These are phyloP conservation scores for Sicyos baderoa DNA, from an alignment of 306 rosid genomes.

Conservation along the genomic window DNA sequence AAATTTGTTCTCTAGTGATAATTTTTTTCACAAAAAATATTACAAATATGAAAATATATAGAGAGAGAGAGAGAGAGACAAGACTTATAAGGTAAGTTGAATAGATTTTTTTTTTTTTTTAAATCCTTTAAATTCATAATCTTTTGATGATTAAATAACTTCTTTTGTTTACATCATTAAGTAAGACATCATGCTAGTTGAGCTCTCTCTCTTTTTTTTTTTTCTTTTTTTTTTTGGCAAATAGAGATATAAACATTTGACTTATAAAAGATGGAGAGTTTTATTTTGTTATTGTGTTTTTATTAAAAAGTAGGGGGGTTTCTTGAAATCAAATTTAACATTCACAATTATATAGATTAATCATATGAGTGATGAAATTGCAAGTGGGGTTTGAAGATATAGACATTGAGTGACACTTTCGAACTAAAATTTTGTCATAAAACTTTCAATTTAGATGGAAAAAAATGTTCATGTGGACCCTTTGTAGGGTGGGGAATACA, in stretches of 20 bases:
- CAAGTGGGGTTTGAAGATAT: not conserved
- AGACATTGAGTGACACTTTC: not conserved
- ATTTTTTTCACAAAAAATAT: no score
- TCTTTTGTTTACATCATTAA: no score
- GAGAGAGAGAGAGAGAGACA: no score
- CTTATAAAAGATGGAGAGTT: not conserved
- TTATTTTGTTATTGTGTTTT: not conserved
- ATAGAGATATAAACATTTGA: no score
- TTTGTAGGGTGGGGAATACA: not conserved
- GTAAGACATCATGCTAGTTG: no score
- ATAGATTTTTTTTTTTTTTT: no score
- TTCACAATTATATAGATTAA: not conserved
- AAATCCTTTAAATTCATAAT: no score
- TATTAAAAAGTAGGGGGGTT: not conserved
- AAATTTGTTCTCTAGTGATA: not conserved
- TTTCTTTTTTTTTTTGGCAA: no score
- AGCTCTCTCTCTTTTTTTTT: no score
- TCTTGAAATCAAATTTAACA: not conserved
- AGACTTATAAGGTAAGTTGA: no score
- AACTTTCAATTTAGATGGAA: not conserved
- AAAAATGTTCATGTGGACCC: not conserved
- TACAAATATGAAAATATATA: no score
- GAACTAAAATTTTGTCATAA: not conserved
- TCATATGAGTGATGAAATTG: not conserved
- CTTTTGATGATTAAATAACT: no score